Conservation (phyloP, 2,329 filamentous ascomycete species). For the Hypoxylon sp. region DNA sequence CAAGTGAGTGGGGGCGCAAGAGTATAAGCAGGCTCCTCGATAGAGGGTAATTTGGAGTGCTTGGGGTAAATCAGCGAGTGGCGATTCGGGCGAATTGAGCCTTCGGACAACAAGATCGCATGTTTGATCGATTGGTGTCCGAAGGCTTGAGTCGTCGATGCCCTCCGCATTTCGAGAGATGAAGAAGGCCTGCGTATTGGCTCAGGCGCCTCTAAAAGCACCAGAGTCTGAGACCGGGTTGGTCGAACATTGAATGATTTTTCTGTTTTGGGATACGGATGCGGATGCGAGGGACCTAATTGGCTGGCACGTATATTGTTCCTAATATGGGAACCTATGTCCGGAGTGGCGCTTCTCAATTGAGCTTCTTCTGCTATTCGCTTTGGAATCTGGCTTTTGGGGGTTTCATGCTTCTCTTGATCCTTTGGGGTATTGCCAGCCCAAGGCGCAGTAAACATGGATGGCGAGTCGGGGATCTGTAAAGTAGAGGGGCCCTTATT, state of each 20-base stretch:
- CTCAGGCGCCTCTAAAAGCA: conserved; percentile 21
- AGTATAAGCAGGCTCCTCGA: conserved; percentile 34
- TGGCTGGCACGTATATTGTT: conserved; percentile 18
- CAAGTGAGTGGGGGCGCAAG: conserved; percentile 36
- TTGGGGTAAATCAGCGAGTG: conserved; percentile 35
- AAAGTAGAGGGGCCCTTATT: conserved; percentile 18
- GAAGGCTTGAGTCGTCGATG: conserved; percentile 30
- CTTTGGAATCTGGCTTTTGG: conserved; percentile 21
- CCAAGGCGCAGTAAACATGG: conserved; percentile 29
- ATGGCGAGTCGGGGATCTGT: conserved; percentile 28
- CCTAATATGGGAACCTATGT: not conserved
- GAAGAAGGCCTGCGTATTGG: conserved; percentile 45
- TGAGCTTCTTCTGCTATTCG: conserved; percentile 17
- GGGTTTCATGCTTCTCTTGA: conserved; percentile 19
- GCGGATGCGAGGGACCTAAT: conserved; percentile 6
- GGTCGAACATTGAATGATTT: conserved; percentile 23
- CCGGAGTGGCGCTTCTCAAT: not conserved
- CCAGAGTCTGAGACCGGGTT: conserved; percentile 1
- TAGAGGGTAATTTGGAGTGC: conserved; percentile 28
- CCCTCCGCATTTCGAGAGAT: conserved; percentile 42
- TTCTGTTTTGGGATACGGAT: conserved; percentile 10
- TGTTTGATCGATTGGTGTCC: conserved; percentile 39
- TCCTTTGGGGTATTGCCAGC: conserved; percentile 16
- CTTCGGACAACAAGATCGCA: conserved; percentile 40
- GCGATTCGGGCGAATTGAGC: conserved; percentile 26